Evolutionary conservation across 139 green algal species (phyloP).

Genomic region (Eudorina sp.): DNA sequence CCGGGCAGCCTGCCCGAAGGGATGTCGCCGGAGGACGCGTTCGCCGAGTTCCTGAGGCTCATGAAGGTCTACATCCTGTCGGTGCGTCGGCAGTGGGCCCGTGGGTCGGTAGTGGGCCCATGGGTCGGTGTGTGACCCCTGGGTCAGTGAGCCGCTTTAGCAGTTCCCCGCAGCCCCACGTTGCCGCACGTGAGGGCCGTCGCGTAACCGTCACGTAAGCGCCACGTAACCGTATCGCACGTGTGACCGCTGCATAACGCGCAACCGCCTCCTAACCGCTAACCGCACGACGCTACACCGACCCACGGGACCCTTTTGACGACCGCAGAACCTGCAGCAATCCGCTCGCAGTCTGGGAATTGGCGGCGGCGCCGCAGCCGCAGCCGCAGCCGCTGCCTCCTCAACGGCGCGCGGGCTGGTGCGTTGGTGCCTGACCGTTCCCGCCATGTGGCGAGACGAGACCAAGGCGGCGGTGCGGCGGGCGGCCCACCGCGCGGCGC

Average conservation of each 20-base stretch:
- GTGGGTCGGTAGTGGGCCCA: no score
- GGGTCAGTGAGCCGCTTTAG: no score
- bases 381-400: background rate
- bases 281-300: no score
- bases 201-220: no score
- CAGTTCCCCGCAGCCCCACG: no score
- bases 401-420: background rate
- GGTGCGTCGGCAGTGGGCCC: no score
- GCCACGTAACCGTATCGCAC: no score
- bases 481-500: conserved; percentile 30
- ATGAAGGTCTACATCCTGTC: conserved; percentile 20
- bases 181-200: no score
- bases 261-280: no score
- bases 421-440: conserved; percentile 50
- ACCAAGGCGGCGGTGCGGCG: conserved; percentile 34
- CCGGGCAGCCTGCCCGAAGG: background rate
- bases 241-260: no score
- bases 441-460: conserved; percentile 46
- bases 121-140: no score
- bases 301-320: no score
- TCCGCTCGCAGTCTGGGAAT: background rate
- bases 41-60: conserved; percentile 24
- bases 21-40: background rate
- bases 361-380: background rate
- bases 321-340: background rate